phyloP scores from a whole-genome alignment of 805 yeast species.

The Ogataea corticis region DNA sequence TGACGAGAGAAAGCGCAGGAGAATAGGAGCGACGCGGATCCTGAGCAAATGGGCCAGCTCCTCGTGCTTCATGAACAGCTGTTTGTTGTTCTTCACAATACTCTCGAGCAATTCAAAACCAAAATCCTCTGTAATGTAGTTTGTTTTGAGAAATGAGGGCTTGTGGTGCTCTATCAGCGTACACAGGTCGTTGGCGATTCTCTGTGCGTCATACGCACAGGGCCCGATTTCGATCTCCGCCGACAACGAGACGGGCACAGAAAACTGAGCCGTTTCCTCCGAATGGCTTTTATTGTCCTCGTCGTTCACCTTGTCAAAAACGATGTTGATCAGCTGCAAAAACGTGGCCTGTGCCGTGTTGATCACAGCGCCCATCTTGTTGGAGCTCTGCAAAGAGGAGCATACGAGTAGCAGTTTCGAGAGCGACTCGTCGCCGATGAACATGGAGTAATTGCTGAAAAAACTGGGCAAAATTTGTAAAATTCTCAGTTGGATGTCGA shows the following conservation, averaged over 20 bases:
- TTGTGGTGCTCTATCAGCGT: conserved; percentile 58
- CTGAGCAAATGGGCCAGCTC: conserved; percentile 71
- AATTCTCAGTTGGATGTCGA: conserved; percentile 83
- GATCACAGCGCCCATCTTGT: conserved; percentile 71
- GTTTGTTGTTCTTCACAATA: conserved; percentile 62
- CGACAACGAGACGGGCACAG: conserved; percentile 49
- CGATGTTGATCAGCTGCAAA: conserved; percentile 76
- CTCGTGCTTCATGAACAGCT: conserved; percentile 52
- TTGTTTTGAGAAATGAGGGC: conserved; percentile 53
- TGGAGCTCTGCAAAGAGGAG: conserved; percentile 66
- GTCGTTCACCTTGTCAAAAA: conserved; percentile 64
- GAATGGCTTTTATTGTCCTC: conserved; percentile 36
- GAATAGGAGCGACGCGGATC: conserved; percentile 70
- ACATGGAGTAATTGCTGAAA: conserved; percentile 59
- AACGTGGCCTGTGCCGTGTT: conserved; percentile 93
- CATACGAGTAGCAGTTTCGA: conserved; percentile 66
- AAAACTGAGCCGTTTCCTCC: conserved; percentile 16
- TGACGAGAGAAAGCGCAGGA: conserved; percentile 63
- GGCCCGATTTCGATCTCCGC: conserved; percentile 45
- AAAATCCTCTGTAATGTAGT: conserved; percentile 57
- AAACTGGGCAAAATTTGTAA: conserved; percentile 80
- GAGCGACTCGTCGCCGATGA: conserved; percentile 55
- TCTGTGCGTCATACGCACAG: conserved; percentile 66
- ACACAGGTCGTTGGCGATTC: conserved; percentile 74
- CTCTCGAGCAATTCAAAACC: conserved; percentile 85